Percentiles rank a stretch among this genome's conserved stretches.
Conservation (phyloP, 148 eudicot species). For the Chenopodium berlandieri region DNA sequence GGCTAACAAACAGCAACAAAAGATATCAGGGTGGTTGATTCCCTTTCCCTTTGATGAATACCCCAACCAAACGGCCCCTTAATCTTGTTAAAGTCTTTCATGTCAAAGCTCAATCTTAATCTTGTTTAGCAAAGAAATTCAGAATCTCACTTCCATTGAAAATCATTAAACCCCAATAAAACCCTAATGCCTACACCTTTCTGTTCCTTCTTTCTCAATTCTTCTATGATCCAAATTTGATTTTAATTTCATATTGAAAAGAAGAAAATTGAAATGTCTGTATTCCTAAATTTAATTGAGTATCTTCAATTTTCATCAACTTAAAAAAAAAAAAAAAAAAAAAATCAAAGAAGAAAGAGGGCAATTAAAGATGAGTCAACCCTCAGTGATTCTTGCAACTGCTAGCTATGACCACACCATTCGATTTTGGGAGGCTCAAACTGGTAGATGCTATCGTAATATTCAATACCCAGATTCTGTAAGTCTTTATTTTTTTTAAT, state of each 20-base stretch:
- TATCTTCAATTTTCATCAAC: background rate
- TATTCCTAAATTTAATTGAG: background rate
- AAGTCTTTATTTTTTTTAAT: slow-evolving; percentile 15
- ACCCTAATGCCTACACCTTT: slow-evolving; percentile 5
- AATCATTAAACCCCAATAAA: slow-evolving; percentile 17
- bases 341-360: background rate
- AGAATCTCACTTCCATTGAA: background rate
- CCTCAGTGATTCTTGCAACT: slow-evolving; percentile 64
- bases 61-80: no score
- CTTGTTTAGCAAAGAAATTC: no score
- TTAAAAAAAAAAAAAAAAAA: slow-evolving; percentile 5
- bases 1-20: no score
- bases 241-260: background rate
- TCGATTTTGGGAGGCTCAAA: slow-evolving; percentile 93
- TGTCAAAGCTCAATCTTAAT: no score
- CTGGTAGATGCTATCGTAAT: slow-evolving; percentile 81
- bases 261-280: background rate
- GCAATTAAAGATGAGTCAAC: slow-evolving; percentile 56
- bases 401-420: slow-evolving; percentile 96
- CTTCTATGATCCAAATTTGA: slow-evolving; percentile 15
- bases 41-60: no score
- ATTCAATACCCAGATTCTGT: slow-evolving; percentile 94
- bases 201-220: background rate
- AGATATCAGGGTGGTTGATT: no score
- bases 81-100: no score